Base-by-base conservation (phyloP, 179 eudicot species). In the Dionaea muscipula region DNA sequence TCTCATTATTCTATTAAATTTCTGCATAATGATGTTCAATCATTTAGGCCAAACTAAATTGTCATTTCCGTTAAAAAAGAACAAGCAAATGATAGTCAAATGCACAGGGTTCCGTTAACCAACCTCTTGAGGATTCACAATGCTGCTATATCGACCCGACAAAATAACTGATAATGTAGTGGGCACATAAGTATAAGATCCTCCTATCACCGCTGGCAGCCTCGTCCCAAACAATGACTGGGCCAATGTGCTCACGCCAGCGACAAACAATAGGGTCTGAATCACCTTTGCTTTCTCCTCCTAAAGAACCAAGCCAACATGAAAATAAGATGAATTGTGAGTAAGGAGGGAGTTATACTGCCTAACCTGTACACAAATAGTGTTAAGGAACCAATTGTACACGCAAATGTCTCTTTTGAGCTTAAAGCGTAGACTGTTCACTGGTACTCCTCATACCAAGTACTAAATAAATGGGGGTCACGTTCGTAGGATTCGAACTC, bases 151-250 rank as follows among this genome's bases (percentile, higher is more conserved):
- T 51, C 96, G 75, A 37, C 78, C 83, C 14, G 96, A 84, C 75
- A 84, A 68, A 55, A 91, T 61, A 35, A 91, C 84, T 1, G 96
- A 87, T 27, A 88, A 60, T 35, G 96, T 88, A 9, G 98, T 67
- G 4, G 94, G 84, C 7, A 91, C 79, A 62, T 68, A 91, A 0
- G 98, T 84, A 53, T 79, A 91, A 38, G 96, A 91, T 40, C 82
- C 98, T 60, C 98, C 98, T 51, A 91, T 82, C 2, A 91, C 84
- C 48, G 96, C 89, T 1, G 98, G 98, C 61, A 91, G 62, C n/a
- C 93, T 74, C 1, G 98, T 87, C 33, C 98, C 98, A 40, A 91
- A 91, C 41, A 68, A 53, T 36, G 98, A 71, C 72, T 91, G 98
- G 26, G 68, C 51, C 54, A 84, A 55, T 23, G 98, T 91, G 67